Evolutionary conservation across 495 filamentous ascomycete genomes (phyloP).

Genomic region (Penicillium chermesinum): DNA sequence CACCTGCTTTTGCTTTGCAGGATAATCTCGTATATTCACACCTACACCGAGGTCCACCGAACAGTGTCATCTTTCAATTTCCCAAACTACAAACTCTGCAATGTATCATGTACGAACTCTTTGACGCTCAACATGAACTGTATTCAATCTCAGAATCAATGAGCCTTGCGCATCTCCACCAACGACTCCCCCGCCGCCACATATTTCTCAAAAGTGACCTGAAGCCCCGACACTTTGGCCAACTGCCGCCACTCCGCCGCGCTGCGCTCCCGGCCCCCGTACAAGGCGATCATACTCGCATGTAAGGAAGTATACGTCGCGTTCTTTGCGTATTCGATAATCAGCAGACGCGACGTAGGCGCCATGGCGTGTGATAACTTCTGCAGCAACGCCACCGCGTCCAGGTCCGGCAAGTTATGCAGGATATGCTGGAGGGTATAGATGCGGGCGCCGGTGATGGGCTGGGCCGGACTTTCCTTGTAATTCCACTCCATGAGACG

Average conservation of each 20-base stretch:
- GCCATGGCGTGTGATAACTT: slow-evolving; percentile 42
- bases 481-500: slow-evolving; percentile 34
- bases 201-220: slow-evolving; percentile 34
- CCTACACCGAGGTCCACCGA: no score
- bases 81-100: no score
- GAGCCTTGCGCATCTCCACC: slow-evolving; percentile 30
- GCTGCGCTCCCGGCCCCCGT: slow-evolving; percentile 32
- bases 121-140: no score
- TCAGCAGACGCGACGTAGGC: slow-evolving; percentile 39
- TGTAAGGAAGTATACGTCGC: slow-evolving; percentile 28
- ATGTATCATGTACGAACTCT: no score
- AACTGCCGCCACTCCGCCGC: slow-evolving; percentile 29
- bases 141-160: no score
- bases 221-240: slow-evolving; percentile 26
- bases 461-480: slow-evolving; percentile 28
- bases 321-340: slow-evolving; percentile 40
- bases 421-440: slow-evolving; percentile 43
- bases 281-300: slow-evolving; percentile 34
- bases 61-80: no score
- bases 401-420: slow-evolving; percentile 40
- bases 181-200: slow-evolving; percentile 29
- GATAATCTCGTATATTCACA: no score
- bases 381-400: slow-evolving; percentile 33
- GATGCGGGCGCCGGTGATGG: slow-evolving; percentile 32
- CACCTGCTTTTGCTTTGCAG: neutral